A percentile compares a stretch with the other conserved stretches of the same genome.
phyloP scores from a whole-genome alignment of 805 yeast species.

The Jamesozyma hellenica region DNA sequence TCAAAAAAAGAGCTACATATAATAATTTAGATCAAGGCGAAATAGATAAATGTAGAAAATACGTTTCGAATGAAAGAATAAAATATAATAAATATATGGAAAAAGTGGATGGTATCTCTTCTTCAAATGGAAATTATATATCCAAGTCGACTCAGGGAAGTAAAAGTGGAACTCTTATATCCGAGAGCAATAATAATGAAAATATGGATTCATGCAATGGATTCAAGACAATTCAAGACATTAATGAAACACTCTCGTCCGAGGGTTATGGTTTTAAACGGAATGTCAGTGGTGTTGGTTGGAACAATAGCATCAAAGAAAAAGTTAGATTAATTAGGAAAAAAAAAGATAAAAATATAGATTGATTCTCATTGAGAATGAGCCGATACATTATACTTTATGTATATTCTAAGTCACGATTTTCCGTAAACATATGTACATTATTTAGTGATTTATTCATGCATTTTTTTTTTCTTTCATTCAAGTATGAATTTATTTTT shows the following conservation, averaged over 20 bases:
- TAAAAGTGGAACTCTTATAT: background rate
- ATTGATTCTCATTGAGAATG: background rate
- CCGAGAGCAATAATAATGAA: background rate
- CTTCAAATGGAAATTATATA: constrained; percentile 7
- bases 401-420: too few species aligned
- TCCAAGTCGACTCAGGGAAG: background rate
- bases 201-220: background rate
- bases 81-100: constrained; percentile 26
- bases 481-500: too few species aligned
- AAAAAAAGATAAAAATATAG: constrained; percentile 10
- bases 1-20: constrained; percentile 59
- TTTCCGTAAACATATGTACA: too few species aligned
- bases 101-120: background rate
- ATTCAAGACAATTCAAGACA: constrained; percentile 13
- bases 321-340: constrained; percentile 39
- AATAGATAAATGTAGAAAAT: constrained; percentile 64
- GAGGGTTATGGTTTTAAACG: constrained; percentile 36
- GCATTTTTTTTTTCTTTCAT: too few species aligned
- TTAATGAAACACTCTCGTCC: constrained; percentile 30
- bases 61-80: constrained; percentile 56
- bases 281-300: constrained; percentile 42
- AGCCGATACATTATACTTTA: too few species aligned
- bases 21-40: constrained; percentile 77
- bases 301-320: constrained; percentile 52
- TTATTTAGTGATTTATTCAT: too few species aligned